Percentiles rank a stretch among this genome's conserved stretches.
These are phyloP conservation scores for Calycina marina DNA, from an alignment of 2,329 filamentous ascomycete species.

Conservation along the genomic window DNA sequence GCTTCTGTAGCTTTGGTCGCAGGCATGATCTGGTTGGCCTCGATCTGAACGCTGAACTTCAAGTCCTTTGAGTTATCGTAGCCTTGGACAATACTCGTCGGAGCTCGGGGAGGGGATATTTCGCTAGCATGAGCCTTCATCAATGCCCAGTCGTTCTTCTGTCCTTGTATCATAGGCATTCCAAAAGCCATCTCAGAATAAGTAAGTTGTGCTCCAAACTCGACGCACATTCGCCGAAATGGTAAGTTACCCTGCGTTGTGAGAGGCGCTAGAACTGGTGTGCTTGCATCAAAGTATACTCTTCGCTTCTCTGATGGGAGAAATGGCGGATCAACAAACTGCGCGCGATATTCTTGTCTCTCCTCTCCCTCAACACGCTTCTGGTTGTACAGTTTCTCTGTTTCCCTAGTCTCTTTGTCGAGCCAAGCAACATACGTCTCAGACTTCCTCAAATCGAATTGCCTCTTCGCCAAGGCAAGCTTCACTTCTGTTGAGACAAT, in stretches of 20 bases:
- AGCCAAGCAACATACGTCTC: conserved; percentile 69
- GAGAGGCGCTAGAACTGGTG: conserved; percentile 81
- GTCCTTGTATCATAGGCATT: conserved; percentile 75
- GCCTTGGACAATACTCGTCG: conserved; percentile 44
- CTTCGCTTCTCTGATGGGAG: conserved; percentile 84
- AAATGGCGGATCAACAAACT: conserved; percentile 75
- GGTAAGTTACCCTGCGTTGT: conserved; percentile 96
- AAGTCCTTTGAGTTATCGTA: conserved; percentile 77
- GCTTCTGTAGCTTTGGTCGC: conserved; percentile 80
- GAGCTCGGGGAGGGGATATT: conserved; percentile 48
- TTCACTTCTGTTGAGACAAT: conserved; percentile 56
- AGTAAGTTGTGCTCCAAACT: conserved; percentile 80
- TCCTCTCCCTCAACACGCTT: conserved; percentile 27
- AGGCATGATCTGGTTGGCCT: conserved; percentile 81
- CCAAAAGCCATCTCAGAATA: conserved; percentile 99
- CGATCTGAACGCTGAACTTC: conserved; percentile 85
- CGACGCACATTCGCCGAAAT: conserved; percentile 78
- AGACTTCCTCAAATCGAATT: conserved; percentile 53
- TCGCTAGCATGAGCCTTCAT: conserved; percentile 87
- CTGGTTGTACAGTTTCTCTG: conserved; percentile 34
- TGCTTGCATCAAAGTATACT: conserved; percentile 88
- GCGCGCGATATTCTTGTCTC: conserved; percentile 60
- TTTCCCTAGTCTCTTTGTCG: conserved; percentile 43
- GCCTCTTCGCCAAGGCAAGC: conserved; percentile 59
- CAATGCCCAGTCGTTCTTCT: conserved; percentile 86